These are phyloP conservation scores for Somion occarium DNA, from an alignment of 1,284 basidiomycete species.

Conservation along the genomic window DNA sequence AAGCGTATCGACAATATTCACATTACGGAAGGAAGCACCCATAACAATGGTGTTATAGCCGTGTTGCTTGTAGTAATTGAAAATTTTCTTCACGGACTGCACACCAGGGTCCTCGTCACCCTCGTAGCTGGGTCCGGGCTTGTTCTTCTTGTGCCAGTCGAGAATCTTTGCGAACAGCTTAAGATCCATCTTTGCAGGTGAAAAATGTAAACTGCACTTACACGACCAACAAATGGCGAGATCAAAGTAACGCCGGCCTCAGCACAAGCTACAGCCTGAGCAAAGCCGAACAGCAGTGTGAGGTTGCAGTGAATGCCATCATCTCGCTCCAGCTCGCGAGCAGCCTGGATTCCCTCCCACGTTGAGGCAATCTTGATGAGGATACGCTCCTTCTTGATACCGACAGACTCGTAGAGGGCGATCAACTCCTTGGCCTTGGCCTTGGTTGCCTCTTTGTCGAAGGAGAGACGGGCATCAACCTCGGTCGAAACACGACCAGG, in stretches of 20 bases:
- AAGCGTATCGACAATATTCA: slow-evolving; percentile 36
- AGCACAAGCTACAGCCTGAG: slow-evolving; percentile 96
- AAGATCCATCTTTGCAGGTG: slow-evolving; percentile 8
- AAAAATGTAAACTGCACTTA: slow-evolving; percentile 35
- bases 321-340: slow-evolving; percentile 90
- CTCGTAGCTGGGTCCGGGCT: slow-evolving; percentile 76
- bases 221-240: slow-evolving; percentile 98
- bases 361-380: slow-evolving; percentile 99
- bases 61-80: slow-evolving; percentile 99
- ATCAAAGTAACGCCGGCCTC: slow-evolving; percentile 98
- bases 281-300: slow-evolving; percentile 97
- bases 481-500: slow-evolving; percentile 99
- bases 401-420: slow-evolving; percentile 87
- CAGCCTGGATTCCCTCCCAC: slow-evolving; percentile 99
- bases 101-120: slow-evolving; percentile 97
- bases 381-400: slow-evolving; percentile 89
- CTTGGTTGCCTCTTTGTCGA: slow-evolving; percentile 91
- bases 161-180: slow-evolving; percentile 61
- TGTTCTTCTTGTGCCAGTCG: slow-evolving; percentile 94
- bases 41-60: slow-evolving; percentile 99
- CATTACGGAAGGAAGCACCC: slow-evolving; percentile 99
- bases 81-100: slow-evolving; percentile 92
- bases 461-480: slow-evolving; percentile 96
- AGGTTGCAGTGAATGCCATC: slow-evolving; percentile 98
- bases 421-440: slow-evolving; percentile 94